Evolutionary conservation across 2,329 filamentous ascomycete species (phyloP).

Genomic region (Colletotrichum theobromicola): DNA sequence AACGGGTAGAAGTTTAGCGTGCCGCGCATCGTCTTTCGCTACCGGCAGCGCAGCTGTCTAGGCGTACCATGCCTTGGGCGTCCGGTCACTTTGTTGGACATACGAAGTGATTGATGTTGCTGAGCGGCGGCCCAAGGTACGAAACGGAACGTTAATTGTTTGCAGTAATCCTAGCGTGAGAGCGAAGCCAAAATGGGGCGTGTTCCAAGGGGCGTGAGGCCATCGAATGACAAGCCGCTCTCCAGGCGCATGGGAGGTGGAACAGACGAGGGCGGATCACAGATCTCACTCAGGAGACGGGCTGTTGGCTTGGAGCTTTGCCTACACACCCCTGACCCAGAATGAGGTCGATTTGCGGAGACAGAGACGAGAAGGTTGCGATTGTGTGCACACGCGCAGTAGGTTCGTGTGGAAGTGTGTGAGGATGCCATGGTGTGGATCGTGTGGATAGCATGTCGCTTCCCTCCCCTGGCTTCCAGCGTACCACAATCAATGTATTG

Average conservation of each 20-base stretch:
- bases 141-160: slow-evolving; percentile 24
- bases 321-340: not conserved
- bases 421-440: not conserved
- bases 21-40: not conserved
- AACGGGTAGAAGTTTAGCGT: not conserved
- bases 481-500: not conserved
- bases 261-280: slow-evolving; percentile 17
- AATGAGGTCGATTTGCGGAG: not conserved
- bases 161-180: slow-evolving; percentile 10
- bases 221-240: slow-evolving; percentile 15
- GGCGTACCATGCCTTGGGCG: not conserved
- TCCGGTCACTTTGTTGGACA: not conserved
- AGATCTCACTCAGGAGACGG: slow-evolving; percentile 15
- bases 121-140: slow-evolving; percentile 8
- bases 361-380: not conserved
- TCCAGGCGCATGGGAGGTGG: slow-evolving; percentile 17
- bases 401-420: not conserved
- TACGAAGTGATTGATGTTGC: not conserved
- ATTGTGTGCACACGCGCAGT: not conserved
- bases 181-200: not conserved
- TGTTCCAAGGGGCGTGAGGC: not conserved
- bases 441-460: not conserved
- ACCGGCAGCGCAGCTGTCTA: not conserved
- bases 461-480: not conserved
- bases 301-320: slow-evolving; percentile 17